Evolutionary conservation across 805 yeast species (phyloP), one percentile per base, ranked within the genome.

Genomic region (Yamadazyma kitorensis): DNA sequence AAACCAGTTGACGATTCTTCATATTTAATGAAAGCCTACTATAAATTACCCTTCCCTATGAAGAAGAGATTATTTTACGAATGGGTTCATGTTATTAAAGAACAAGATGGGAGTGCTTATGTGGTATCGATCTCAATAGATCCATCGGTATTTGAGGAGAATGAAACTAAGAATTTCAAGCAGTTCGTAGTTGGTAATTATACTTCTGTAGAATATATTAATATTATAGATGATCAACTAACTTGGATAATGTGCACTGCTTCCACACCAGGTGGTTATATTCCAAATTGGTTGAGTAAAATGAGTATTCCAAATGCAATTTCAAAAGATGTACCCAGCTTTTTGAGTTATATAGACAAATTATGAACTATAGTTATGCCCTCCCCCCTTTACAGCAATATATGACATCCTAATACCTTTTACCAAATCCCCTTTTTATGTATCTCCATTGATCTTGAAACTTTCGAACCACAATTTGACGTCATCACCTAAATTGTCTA

Each of bases 401-500:
- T n/a, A n/a, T n/a, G n/a, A n/a, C n/a, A n/a, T n/a, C n/a, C n/a
- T n/a, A n/a, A n/a, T n/a, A n/a, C n/a, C n/a, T n/a, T n/a, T n/a
- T n/a, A n/a, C n/a, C n/a, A n/a, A n/a, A n/a, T n/a, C n/a, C n/a
- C n/a, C n/a, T n/a, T n/a, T 16, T 25, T 14, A 49, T 16, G 45
- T 37, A 14, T 46, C 51, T 0, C 54, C 59, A 17, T 43, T 45
- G 8, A 39, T 27, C 13, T 40, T 45, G 24, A 57, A 52, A 1
- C 51, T 49, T n/a, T 55, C 66, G 9, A 67, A 53, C 72, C 72
- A 67, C 5, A 47, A 39, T 42, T 56, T 59, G 9, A 67, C 69
- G 41, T 67, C 72, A 16, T 62, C 68, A 2, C 71, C 70, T 21
- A 67, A 46, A 40, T 56, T 67, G 12, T 65, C 71, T 13, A 67